phyloP scores from a whole-genome alignment of 441 rosid species.

The Cnidoscolus chayamansa region DNA sequence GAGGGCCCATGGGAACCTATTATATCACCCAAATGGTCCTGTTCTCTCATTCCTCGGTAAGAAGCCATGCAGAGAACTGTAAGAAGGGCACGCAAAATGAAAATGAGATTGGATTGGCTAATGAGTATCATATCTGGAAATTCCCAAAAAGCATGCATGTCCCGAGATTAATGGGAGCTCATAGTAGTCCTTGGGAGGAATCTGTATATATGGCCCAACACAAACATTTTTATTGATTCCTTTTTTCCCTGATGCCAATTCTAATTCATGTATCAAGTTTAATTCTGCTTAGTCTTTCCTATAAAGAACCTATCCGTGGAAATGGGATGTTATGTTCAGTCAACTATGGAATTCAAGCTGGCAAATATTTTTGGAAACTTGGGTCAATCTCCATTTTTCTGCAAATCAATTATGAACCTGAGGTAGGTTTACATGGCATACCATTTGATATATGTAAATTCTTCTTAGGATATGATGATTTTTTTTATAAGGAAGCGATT shows the following conservation, averaged over 20 bases:
- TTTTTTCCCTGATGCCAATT: background rate
- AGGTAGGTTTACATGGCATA: background rate
- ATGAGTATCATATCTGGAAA: background rate
- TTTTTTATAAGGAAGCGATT: constrained; percentile 14
- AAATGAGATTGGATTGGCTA: background rate
- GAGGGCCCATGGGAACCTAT: background rate
- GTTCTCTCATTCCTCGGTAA: constrained; percentile 6
- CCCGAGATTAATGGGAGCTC: background rate
- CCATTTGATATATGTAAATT: background rate
- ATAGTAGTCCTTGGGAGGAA: too few species aligned
- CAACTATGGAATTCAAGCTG: constrained; percentile 2
- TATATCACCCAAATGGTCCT: background rate
- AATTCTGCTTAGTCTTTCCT: too few species aligned
- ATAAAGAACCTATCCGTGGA: background rate
- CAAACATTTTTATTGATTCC: too few species aligned
- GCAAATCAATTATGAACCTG: background rate
- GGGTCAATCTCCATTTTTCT: background rate
- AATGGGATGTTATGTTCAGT: background rate
- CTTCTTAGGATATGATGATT: constrained; percentile 8
- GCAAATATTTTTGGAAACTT: background rate
- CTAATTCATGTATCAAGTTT: too few species aligned
- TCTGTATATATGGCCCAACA: too few species aligned
- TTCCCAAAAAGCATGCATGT: background rate
- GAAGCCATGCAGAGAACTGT: background rate
- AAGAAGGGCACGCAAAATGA: background rate